A percentile compares a stretch with the other conserved stretches of the same genome.
These are phyloP conservation scores for Amaranthus palmeri DNA, from an alignment of 148 eudicot species.

Conservation along the genomic window DNA sequence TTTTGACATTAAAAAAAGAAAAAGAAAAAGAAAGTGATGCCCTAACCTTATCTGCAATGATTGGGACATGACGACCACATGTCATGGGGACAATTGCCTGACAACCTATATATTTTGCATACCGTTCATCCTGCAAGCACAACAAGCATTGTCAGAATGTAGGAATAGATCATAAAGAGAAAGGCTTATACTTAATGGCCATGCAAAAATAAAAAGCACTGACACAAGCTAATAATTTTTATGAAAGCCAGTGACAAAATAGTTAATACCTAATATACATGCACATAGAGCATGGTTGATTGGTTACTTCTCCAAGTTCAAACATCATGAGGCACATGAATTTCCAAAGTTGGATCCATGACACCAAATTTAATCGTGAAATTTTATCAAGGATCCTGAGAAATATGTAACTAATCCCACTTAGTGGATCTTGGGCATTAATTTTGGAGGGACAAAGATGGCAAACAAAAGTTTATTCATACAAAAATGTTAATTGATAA, in stretches of 20 bases:
- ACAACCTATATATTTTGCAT: constrained; percentile 77
- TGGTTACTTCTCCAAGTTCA: background rate
- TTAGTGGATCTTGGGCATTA: too few relatives aligned
- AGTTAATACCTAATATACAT: background rate
- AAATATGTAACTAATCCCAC: constrained; percentile 1
- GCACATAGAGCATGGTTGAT: background rate
- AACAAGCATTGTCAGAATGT: constrained; percentile 1
- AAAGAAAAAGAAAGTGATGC: background rate
- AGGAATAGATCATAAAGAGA: constrained; percentile 10
- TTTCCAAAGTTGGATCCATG: background rate
- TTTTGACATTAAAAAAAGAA: too few relatives aligned
- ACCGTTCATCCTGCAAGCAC: constrained; percentile 73
- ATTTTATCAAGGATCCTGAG: background rate
- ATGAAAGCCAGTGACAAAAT: background rate
- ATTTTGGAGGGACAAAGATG: too few relatives aligned
- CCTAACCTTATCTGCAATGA: constrained; percentile 72
- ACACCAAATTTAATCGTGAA: background rate
- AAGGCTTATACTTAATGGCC: background rate
- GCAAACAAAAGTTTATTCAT: too few relatives aligned
- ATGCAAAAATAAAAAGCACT: background rate
- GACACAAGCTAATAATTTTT: background rate
- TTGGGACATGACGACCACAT: constrained; percentile 87
- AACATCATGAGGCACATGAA: background rate
- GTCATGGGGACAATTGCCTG: constrained; percentile 92
- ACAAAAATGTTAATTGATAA: too few relatives aligned